Evolutionary conservation across 352 stramenopile genomes (phyloP).

Genomic region (Phytophthora colocasiae): DNA sequence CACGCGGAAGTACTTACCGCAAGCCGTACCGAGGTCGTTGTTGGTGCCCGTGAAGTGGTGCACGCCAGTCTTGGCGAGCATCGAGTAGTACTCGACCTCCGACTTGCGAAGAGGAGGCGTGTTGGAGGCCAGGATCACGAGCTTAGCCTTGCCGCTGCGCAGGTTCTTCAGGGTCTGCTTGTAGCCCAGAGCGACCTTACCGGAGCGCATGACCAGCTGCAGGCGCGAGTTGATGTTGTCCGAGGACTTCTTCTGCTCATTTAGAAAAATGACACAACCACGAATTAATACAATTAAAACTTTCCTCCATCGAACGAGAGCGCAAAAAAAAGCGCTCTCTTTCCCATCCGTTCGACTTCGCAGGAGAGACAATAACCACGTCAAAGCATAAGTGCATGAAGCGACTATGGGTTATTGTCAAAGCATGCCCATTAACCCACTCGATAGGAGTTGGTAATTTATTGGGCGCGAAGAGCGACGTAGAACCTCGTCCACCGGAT

Average conservation of each 20-base stretch:
- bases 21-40: constrained; percentile 99
- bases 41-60: constrained; percentile 99
- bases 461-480: constrained; percentile 1
- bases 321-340: constrained; percentile 5
- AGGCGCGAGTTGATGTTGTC: constrained; percentile 99
- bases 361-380: constrained; percentile 26
- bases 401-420: not conserved
- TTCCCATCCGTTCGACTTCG: constrained; percentile 45
- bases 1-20: constrained; percentile 99
- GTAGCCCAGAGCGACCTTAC: constrained; percentile 99
- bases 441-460: constrained; percentile 1
- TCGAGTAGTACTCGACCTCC: constrained; percentile 99
- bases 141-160: constrained; percentile 96
- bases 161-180: constrained; percentile 98
- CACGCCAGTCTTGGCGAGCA: constrained; percentile 98
- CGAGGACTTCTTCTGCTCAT: constrained; percentile 96
- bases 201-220: constrained; percentile 99
- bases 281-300: constrained; percentile 28
- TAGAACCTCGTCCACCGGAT: constrained; percentile 71
- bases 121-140: constrained; percentile 98
- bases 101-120: constrained; percentile 98
- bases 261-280: constrained; percentile 5
- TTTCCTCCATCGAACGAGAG: constrained; percentile 43
- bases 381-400: too few relatives aligned
- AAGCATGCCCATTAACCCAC: not conserved